These are phyloP conservation scores for Raddia distichophylla DNA, from an alignment of 176 grass and related monocot genomes.

Conservation along the genomic window DNA sequence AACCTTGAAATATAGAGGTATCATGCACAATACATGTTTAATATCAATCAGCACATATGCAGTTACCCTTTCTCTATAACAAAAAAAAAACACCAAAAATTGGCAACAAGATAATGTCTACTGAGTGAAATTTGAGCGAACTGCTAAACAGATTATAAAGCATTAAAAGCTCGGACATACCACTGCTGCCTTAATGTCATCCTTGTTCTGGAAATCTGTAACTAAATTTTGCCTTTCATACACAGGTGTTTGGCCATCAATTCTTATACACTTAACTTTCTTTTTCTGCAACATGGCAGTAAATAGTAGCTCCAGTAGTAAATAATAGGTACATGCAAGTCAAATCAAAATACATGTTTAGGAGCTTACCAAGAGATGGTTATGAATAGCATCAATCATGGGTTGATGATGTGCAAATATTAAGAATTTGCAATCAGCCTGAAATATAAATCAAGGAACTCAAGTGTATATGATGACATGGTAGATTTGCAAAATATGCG, in stretches of 20 bases:
- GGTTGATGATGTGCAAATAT: constrained; percentile 96
- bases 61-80: neutral
- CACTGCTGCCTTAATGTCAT: constrained; percentile 84
- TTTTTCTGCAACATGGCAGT: constrained; percentile 66
- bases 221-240: constrained; percentile 80
- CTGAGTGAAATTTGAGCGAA: neutral
- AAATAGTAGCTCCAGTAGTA: constrained; percentile 4
- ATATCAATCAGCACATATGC: neutral
- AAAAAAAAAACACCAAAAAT: neutral
- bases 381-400: constrained; percentile 79
- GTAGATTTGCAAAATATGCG: constrained; percentile 1
- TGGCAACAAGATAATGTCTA: neutral
- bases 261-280: constrained; percentile 90
- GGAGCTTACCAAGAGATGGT: constrained; percentile 72
- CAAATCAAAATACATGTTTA: constrained; percentile 9
- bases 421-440: constrained; percentile 96
- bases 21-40: neutral
- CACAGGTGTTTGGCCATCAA: constrained; percentile 78
- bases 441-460: constrained; percentile 36
- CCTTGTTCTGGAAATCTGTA: constrained; percentile 80
- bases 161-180: constrained; percentile 42
- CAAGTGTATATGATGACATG: neutral
- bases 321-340: neutral
- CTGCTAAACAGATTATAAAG: constrained; percentile 14
- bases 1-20: neutral